Evolutionary conservation across 176 grass and related monocot genomes (phyloP), one percentile per base, ranked within the genome.

Genomic region (Dactylis glomerata): DNA sequence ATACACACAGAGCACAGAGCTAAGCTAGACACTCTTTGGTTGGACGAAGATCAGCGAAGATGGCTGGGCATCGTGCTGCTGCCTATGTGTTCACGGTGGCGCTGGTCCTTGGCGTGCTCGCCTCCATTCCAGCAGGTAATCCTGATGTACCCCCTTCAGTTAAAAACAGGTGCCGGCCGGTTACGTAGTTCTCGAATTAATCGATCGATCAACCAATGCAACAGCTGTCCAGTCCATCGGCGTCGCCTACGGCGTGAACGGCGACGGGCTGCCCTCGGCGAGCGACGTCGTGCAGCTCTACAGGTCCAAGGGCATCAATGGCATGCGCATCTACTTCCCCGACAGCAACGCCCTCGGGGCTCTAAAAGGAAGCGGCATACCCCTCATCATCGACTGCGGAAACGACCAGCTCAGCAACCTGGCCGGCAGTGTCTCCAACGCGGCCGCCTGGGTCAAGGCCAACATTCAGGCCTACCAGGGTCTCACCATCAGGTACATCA

Each of bases 281-380:
- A 68, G 61, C 6, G 57, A 89, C 16, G 89, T 92, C 0, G 89
- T 94, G 36, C 31, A 88, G 66, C 90, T 97, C 10, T 94, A 88
- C 50, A 44, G 78, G 23, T 86, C 85, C 10, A 90, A 77, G 1
- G 58, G 71, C 44, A 90, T 97, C 76, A 65, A 6, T 19, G 20
- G 13, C 6, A 92, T 94, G 90, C 84, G 90, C 0, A 79, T 97
- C 67, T 65, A 65, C 62, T 33, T 2, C 62, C 30, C 28, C 0
- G 27, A 32, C 61, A 0, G 6, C 61, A 13, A 19, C 61, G 0
- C 30, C 2, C 61, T 64, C 28, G 1, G 1, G 5, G 61, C 61
- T 2, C 61, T 64, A 1, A 19, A n/a, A n/a, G n/a, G n/a, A n/a
- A n/a, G 3, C 15, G 56, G 44, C 57, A 90, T 95, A 79, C n/a